These are phyloP conservation scores for Rhodosporidiobolus sp. DNA, from an alignment of 768 basidiomycete species.

Conservation along the genomic window DNA sequence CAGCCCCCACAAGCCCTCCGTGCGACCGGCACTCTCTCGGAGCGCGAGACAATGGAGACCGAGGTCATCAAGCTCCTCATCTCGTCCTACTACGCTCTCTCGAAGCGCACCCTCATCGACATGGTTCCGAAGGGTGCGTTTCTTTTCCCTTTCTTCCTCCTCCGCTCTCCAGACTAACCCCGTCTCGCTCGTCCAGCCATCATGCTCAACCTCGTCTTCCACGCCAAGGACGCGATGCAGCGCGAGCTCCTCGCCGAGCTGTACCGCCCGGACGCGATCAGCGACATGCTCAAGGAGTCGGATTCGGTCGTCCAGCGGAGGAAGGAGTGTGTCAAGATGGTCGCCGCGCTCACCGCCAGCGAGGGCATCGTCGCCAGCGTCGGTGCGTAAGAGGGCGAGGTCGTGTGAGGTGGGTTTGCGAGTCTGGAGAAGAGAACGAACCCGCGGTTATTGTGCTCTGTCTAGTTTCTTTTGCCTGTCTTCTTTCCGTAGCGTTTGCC, in stretches of 20 bases:
- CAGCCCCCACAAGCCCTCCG: constrained; percentile 81
- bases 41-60: constrained; percentile 95
- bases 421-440: background rate
- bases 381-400: background rate
- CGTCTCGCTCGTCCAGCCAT: constrained; percentile 30
- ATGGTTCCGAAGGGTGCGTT: constrained; percentile 79
- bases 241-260: constrained; percentile 89
- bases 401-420: too few species aligned
- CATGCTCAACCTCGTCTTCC: constrained; percentile 72
- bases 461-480: too few species aligned
- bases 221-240: constrained; percentile 92
- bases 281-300: constrained; percentile 88
- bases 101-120: constrained; percentile 94
- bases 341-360: constrained; percentile 89
- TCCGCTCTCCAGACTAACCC: constrained; percentile 53
- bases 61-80: constrained; percentile 99
- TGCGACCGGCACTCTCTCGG: constrained; percentile 84
- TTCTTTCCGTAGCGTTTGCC: too few species aligned
- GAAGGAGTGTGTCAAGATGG: constrained; percentile 92
- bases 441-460: background rate
- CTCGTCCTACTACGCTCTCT: constrained; percentile 56
- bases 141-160: constrained; percentile 49
- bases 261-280: constrained; percentile 93
- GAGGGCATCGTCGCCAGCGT: constrained; percentile 70
- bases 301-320: constrained; percentile 82